Evolutionary conservation across 495 filamentous ascomycete genomes (phyloP), one percentile per base, ranked within the genome.

Genomic region (Sabuloglossum arenarium): DNA sequence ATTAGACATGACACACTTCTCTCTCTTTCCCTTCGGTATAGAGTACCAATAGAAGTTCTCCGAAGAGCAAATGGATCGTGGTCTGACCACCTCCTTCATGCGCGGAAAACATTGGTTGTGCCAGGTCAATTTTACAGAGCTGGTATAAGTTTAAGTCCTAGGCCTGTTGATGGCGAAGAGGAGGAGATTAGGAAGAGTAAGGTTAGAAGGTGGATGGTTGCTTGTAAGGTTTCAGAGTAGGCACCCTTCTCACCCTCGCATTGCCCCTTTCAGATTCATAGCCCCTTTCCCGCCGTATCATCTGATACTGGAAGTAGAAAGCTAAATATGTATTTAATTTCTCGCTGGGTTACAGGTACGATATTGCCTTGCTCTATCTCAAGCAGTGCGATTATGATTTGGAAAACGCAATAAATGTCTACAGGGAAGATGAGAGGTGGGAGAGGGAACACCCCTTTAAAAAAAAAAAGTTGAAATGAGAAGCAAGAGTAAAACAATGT

Each of bases 301-400:
- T 4, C 16, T 43, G n/a, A 12, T 21, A 10, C 14, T 39, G 19
- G 3, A 12, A 32, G 3, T 21, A n/a, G 39, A 4, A 21, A n/a
- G 39, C 39, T 43, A 43, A 43, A 21, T 30, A 30, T 28, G 4
- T 28, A 14, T 34, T 6, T 16, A 16, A 14, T 14, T 24, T 11
- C 28, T 25, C 10, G 31, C 5, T 39, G 39, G 24, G 1, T 55
- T 27, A 30, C 57, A 77, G 75, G 60, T 87, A 87, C 57, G 79
- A 86, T 61, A 69, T 84, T 21, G 85, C 85, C 8, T 59, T 84
- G 11, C 62, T 86, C 28, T 90, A 89, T 61, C 66, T 88, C 28
- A 68, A 82, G 55, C 79, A 80, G 61, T 70, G 72, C 16, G 72
- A 75, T 16, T 86, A 83, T 66, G 73, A 86, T 47, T 68, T 86